Base-by-base conservation (phyloP, 2,329 filamentous ascomycete genomes). In the Daldinia sp. region DNA sequence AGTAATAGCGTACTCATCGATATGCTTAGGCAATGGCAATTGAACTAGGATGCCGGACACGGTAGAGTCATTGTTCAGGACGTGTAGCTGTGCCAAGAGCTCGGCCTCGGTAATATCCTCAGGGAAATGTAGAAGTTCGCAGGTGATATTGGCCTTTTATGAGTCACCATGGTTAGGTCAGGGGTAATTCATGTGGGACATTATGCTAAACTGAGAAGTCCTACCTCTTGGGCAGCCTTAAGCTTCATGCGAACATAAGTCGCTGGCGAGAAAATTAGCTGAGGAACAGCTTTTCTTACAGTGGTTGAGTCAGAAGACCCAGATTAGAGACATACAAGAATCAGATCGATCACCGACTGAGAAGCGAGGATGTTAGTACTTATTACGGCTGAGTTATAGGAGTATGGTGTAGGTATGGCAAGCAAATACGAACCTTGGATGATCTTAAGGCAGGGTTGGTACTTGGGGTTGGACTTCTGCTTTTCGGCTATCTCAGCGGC, bases 241-340 rank as follows among this genome's bases (percentile, higher is more conserved):
- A 98, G 85, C 86, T 99, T 99, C 96, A 99, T 99, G 83, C 94
- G 94, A 82, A 99, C 95, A 92, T 99, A 99, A 59, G 95, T 98
- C 78, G 91, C 92, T 95, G 77, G 51, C 64, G 66, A 71, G 75
- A 79, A 74, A 80, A 77, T 79, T 76, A 78, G 74, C 65, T 67
- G 73, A 60, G 71, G 68, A 55, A 70, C 63, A 68, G 58, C 65
- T 69, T 72, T 72, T 54, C 55, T 41, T 56, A 42, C 53, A 15
- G 66, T 65, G 44, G 57, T 65, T 68, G 68, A 71, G 65, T 69
- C 66, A 70, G 44, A 56, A 12, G 28, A 18, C 5, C 35, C 37
- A 4, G 12, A 13, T 18, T 56, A 23, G 42, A 48, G 41, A 73
- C 90, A 79, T 87, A 97, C 93, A 92, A 41, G 94, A 98, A 83